Percentiles rank a stretch among this genome's conserved stretches.
phyloP scores from a whole-genome alignment of 139 green algal species.

The Asterochloris erici region DNA sequence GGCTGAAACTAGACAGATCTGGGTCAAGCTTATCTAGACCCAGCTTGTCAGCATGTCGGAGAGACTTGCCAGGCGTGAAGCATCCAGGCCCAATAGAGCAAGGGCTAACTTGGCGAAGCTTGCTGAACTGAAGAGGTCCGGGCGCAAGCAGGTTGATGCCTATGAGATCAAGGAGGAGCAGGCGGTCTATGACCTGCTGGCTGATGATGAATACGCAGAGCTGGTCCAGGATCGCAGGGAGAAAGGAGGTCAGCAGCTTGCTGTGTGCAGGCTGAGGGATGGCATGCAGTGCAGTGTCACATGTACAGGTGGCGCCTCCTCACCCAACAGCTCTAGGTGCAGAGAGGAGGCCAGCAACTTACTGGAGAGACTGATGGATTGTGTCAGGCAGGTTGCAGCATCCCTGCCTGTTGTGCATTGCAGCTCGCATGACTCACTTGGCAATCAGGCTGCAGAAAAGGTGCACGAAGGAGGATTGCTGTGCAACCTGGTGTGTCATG shows the following conservation, averaged over 20 bases:
- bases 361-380: no score
- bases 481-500: no score
- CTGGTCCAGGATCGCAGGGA: conserved; percentile 81
- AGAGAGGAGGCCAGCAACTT: no score
- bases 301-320: no score
- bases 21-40: not conserved
- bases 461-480: no score
- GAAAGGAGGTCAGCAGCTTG: conserved; percentile 46
- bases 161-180: conserved; percentile 81
- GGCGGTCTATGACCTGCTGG: conserved; percentile 85
- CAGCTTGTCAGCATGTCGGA: conserved; percentile 12
- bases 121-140: conserved; percentile 36
- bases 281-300: no score
- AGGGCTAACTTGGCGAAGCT: conserved; percentile 36
- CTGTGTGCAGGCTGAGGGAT: not conserved
- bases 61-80: not conserved
- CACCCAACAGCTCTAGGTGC: no score
- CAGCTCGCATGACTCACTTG: no score
- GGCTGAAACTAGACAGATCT: no score
- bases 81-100: conserved; percentile 19
- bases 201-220: conserved; percentile 85
- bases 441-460: no score
- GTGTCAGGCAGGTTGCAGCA: no score
- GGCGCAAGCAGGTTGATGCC: conserved; percentile 45
- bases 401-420: no score